These are phyloP conservation scores for Cryphonectria radicalis DNA, from an alignment of 2,329 filamentous ascomycete genomes.

Conservation along the genomic window DNA sequence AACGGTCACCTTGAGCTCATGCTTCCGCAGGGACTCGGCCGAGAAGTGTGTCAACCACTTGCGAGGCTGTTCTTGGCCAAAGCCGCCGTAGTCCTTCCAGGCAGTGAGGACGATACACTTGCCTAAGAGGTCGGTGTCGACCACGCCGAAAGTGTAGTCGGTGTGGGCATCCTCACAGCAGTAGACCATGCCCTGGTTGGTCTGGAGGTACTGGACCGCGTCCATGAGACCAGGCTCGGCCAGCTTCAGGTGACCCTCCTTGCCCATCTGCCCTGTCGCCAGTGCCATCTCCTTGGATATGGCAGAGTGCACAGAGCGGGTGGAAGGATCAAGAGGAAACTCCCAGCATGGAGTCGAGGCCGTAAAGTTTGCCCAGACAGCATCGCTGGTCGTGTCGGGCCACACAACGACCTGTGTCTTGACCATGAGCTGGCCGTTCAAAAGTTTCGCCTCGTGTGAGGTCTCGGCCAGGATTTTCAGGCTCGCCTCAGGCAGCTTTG, in stretches of 20 bases:
- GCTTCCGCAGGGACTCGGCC: background rate
- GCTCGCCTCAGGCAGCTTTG: background rate
- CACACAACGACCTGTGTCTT: conserved; percentile 6
- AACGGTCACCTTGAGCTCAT: background rate
- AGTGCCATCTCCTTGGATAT: background rate
- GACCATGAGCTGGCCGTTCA: conserved; percentile 11
- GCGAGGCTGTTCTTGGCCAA: background rate
- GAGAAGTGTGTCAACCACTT: conserved; percentile 11
- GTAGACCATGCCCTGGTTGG: background rate
- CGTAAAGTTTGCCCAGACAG: background rate
- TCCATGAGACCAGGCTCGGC: background rate
- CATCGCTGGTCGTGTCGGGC: background rate
- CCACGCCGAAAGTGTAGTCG: background rate
- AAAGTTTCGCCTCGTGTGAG: background rate
- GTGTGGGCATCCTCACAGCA: conserved; percentile 10
- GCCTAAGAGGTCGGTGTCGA: background rate
- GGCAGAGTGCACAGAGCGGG: background rate
- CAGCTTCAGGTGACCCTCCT: conserved; percentile 1
- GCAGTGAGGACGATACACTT: conserved; percentile 13
- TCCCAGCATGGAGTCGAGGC: background rate
- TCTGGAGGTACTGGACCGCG: background rate
- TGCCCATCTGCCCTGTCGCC: too few species aligned
- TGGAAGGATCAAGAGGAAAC: background rate
- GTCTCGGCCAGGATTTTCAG: conserved; percentile 3
- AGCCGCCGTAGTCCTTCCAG: conserved; percentile 21